Base-by-base conservation (phyloP, 805 yeast species). In the Zygosaccharomyces bisporus region DNA sequence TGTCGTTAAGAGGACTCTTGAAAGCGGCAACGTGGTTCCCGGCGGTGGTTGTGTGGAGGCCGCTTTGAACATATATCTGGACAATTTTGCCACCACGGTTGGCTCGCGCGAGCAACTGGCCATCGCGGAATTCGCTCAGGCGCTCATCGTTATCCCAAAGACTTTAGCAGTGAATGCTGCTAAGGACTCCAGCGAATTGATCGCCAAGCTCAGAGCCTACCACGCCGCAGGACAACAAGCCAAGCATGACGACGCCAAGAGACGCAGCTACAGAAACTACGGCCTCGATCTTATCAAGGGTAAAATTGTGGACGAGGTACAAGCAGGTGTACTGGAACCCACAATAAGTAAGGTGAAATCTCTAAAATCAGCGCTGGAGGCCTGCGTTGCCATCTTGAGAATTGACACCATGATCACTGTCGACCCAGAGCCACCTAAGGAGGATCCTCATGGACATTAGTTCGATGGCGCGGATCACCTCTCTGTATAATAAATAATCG, bases 21-120 rank as follows among this genome's bases (percentile, higher is more conserved):
- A 93, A 68, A 81, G 91, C 59, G 98, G 97, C 16, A 70, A 77
- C 54, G 90, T 95, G 46, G 99, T 93, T 4, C 98, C 99, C 34
- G 99, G 99, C 50, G 99, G 99, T 53, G 99, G 99, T 49, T 95
- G 95, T n/a, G 99, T 93, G 27, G 99, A 93, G 70, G 77, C 95
- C 41, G 98, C 98, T 2, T 76, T 93, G 61, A 90, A 89, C 71
- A 89, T 93, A 42, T 93, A 87, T 66, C 74, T 93, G 64, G 99
- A 93, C 68, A 91, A 87, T 65, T 93, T 93, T 68, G 99, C 99
- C 39, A 93, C 98, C 6, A 89, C 98, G 1, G 91, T 93, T 41
- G 97, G 98, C 3, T 87, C 96, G 14, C 80, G 99, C 61, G 99
- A 93, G 68, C 99, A 93, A 67, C 76, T 93, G 59, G 98, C 99